Percentiles rank a stretch among this genome's conserved stretches.
Conservation (phyloP, 2,329 filamentous ascomycete genomes). For the Microcera coccophila region DNA sequence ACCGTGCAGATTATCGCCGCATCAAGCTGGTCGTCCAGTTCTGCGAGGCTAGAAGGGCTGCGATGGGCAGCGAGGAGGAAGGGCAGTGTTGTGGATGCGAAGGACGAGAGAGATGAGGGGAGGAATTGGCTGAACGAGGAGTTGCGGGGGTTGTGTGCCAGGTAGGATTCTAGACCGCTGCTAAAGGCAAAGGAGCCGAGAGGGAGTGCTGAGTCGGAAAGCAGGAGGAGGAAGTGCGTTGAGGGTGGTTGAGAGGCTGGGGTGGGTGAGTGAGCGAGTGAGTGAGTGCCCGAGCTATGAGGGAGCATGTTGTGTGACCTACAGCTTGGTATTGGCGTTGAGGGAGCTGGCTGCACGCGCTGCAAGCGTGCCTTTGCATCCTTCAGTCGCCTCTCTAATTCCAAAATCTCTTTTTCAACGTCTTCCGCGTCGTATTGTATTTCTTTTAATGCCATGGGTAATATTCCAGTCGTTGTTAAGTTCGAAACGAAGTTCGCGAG, state of each 20-base stretch:
- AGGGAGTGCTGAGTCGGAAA: conserved; percentile 77
- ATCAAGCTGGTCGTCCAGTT: conserved; percentile 71
- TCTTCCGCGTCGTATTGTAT: conserved; percentile 27
- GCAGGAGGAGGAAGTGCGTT: conserved; percentile 67
- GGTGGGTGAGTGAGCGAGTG: conserved; percentile 3
- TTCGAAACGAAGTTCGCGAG: neutral
- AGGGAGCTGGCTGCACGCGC: conserved; percentile 18
- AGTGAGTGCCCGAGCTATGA: too few relatives aligned
- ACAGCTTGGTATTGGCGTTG: conserved; percentile 16
- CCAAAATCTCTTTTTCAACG: conserved; percentile 53
- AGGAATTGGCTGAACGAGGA: conserved; percentile 62
- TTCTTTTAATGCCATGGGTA: too few relatives aligned
- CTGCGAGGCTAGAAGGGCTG: conserved; percentile 45
- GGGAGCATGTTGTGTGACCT: conserved; percentile 9
- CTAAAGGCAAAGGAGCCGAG: conserved; percentile 86
- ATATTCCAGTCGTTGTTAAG: too few relatives aligned
- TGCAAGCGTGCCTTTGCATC: conserved; percentile 44
- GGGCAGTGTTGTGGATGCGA: conserved; percentile 68
- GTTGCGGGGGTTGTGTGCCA: conserved; percentile 56
- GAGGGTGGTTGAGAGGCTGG: conserved; percentile 19
- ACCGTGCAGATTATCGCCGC: conserved; percentile 76
- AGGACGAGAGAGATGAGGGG: conserved; percentile 63
- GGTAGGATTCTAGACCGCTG: conserved; percentile 76
- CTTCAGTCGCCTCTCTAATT: conserved; percentile 53
- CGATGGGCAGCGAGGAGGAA: conserved; percentile 68